These are phyloP conservation scores for Pichia phayaonensis DNA, from an alignment of 805 yeast genomes.

Conservation along the genomic window DNA sequence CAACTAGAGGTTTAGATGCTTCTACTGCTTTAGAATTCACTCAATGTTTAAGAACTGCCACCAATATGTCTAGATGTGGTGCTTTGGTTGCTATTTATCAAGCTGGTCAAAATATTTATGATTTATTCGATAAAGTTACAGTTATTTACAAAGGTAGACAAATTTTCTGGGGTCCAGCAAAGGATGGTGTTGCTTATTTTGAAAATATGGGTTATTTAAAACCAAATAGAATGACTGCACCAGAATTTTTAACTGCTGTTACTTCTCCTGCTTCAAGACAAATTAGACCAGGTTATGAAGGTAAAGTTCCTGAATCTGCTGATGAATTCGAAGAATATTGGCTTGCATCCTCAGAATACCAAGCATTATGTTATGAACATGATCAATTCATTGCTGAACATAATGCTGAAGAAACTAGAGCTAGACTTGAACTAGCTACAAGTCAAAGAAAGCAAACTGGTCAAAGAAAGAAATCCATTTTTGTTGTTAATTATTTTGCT, in stretches of 20 bases:
- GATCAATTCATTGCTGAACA: conserved; percentile 33
- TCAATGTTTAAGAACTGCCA: conserved; percentile 54
- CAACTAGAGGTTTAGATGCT: conserved; percentile 66
- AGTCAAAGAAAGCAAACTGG: conserved; percentile 32
- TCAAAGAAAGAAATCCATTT: conserved; percentile 30
- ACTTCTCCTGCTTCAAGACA: conserved; percentile 58
- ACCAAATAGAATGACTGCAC: conserved; percentile 61
- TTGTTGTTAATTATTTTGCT: conserved; percentile 35
- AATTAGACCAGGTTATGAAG: conserved; percentile 43
- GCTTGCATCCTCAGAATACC: conserved; percentile 49
- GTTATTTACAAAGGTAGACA: conserved; percentile 56
- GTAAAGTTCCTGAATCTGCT: conserved; percentile 48
- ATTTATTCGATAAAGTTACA: conserved; percentile 52
- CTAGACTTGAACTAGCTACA: conserved; percentile 36
- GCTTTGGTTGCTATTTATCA: conserved; percentile 62
- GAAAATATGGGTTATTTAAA: conserved; percentile 58
- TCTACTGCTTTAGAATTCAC: conserved; percentile 63
- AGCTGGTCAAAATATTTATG: conserved; percentile 59
- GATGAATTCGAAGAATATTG: conserved; percentile 52
- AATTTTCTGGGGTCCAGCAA: conserved; percentile 51
- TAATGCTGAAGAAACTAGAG: conserved; percentile 33
- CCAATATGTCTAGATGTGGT: conserved; percentile 48
- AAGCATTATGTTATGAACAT: conserved; percentile 29
- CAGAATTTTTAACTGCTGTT: conserved; percentile 60
- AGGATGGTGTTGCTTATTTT: conserved; percentile 47